Evolutionary conservation across 441 rosid genomes (phyloP), one percentile per base, ranked within the genome.

Genomic region (Aleurites moluccanus): DNA sequence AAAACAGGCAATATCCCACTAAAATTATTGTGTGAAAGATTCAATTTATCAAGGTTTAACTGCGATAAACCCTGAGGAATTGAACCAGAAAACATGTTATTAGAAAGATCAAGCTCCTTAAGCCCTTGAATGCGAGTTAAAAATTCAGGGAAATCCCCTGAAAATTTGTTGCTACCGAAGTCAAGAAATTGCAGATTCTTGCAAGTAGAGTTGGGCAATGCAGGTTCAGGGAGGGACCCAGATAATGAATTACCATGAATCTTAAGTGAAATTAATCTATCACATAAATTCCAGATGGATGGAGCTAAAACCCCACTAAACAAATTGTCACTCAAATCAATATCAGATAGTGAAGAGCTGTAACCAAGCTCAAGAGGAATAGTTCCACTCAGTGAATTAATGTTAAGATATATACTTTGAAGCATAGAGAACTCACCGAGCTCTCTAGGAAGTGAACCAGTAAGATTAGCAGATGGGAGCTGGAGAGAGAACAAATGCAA

Each of bases 391-490:
- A 95, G 86, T 6, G 93, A 87, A 69, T 95, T 95, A 76, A 91
- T 75, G 87, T 87, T 88, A 40, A 95, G 91, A 72, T 87, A 93
- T 76, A 93, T 81, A 73, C 92, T 89, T 74, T 84, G 88, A 67
- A 95, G 97, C 95, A 91, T 84, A 60, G 97, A 88, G 82, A 95
- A 88, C 86, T 85, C 92, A 70, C 91, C 95, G 77, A 95, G 80
- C 91, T 95, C 99, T 70, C 95, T 83, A 72, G 99, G 97, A 18
- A 95, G 89, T 10, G 92, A 84, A 40, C 99, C 99, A 49, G 96
- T 77, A 83, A 95, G 96, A 78, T 93, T 93, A 76, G 99, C 99
- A 57, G 99, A 93, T n/a, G 99, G 99, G 11, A 95, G 96, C 84
- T 87, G 95, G 15, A 95, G 91, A 52, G 98, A 88, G 77, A 85